These are phyloP conservation scores for Collybia sordida DNA, from an alignment of 768 basidiomycete species.

Conservation along the genomic window DNA sequence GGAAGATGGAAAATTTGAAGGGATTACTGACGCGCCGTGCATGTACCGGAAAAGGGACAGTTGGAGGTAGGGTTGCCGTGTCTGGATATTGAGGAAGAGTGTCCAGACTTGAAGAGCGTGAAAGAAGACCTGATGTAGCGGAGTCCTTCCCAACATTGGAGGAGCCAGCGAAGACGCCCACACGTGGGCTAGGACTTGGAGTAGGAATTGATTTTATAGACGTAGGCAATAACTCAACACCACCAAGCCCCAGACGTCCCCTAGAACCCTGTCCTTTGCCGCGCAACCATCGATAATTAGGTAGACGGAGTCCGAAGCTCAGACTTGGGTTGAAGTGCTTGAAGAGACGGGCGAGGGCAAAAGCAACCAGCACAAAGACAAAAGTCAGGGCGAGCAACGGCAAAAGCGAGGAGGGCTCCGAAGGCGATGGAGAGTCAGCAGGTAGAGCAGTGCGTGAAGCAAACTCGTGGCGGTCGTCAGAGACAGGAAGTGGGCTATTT, in stretches of 20 bases:
- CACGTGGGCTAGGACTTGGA: conserved; percentile 11
- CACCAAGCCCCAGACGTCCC: conserved; percentile 13
- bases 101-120: conserved; percentile 21
- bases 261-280: conserved; percentile 17
- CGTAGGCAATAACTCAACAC: conserved; percentile 20
- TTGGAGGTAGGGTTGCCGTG: conserved; percentile 3
- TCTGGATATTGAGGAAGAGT: conserved; percentile 9
- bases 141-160: conserved; percentile 16
- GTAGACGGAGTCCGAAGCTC: conserved; percentile 7
- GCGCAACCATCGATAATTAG: conserved; percentile 17
- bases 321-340: conserved; percentile 6
- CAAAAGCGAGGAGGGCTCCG: conserved; percentile 11
- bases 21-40: conserved; percentile 8
- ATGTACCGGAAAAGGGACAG: conserved; percentile 7
- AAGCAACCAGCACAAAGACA: conserved; percentile 11
- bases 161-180: conserved; percentile 13
- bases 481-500: background rate
- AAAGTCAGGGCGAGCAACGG: conserved; percentile 15
- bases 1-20: conserved; percentile 11
- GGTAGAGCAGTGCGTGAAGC: conserved; percentile 1
- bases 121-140: conserved; percentile 6
- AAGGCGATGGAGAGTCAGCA: background rate
- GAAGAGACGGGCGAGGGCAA: conserved; percentile 13
- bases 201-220: conserved; percentile 14
- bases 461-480: background rate